Percentiles rank a stretch among this genome's conserved stretches.
phyloP scores from a whole-genome alignment of 768 basidiomycete genomes.

The Rhizopogon vesiculosus region DNA sequence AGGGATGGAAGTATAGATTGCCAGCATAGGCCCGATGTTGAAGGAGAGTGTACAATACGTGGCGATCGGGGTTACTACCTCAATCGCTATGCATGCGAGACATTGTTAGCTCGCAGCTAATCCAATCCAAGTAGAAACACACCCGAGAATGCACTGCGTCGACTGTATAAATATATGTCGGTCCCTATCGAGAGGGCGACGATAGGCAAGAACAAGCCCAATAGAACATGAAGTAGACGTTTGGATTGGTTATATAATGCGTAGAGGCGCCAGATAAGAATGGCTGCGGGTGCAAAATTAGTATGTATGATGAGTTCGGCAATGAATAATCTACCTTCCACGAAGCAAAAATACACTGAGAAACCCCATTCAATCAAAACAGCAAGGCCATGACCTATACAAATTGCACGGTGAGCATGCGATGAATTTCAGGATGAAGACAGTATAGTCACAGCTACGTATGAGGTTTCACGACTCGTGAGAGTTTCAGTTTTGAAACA shows the following conservation, averaged over 20 bases:
- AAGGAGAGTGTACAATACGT: not conserved
- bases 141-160: not conserved
- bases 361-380: not conserved
- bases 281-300: not conserved
- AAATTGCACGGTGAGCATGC: not conserved
- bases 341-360: not conserved
- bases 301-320: too few species aligned
- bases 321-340: too few species aligned
- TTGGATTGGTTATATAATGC: not conserved
- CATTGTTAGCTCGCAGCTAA: not conserved
- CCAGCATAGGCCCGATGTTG: too few species aligned
- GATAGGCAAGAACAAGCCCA: not conserved
- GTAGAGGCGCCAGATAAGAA: conserved; percentile 1
- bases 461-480: not conserved
- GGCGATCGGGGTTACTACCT: not conserved
- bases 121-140: not conserved
- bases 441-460: not conserved
- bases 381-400: not conserved
- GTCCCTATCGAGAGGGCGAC: not conserved
- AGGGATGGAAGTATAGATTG: not conserved
- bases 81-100: not conserved
- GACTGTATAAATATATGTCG: not conserved
- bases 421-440: not conserved
- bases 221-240: not conserved
- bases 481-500: not conserved